phyloP scores from a whole-genome alignment of 495 filamentous ascomycete genomes.

The Evansstolkia leycettana region DNA sequence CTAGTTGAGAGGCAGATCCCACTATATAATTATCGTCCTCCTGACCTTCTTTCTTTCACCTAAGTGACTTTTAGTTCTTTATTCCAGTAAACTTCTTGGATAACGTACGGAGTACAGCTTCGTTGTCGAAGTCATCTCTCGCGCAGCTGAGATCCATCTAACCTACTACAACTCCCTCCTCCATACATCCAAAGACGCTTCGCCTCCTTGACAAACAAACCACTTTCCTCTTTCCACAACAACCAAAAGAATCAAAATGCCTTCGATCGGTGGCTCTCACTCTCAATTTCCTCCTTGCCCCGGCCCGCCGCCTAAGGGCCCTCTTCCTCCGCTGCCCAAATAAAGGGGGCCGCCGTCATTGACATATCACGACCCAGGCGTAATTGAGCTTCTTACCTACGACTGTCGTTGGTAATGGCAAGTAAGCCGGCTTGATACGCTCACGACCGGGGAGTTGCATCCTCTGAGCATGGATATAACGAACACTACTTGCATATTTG shows the following conservation, averaged over 20 bases:
- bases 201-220: conserved; percentile 1
- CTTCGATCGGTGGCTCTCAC: conserved; percentile 54
- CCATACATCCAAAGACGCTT: no score
- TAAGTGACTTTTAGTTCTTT: no score
- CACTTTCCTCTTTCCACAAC: conserved; percentile 3
- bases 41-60: no score
- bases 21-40: no score
- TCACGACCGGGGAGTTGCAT: conserved; percentile 12
- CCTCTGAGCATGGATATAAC: conserved; percentile 1
- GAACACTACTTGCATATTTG: not conserved
- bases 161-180: no score
- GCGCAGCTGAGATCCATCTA: no score
- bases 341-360: conserved; percentile 32
- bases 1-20: no score
- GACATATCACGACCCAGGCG: conserved; percentile 25
- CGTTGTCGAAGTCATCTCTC: no score
- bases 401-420: no score
- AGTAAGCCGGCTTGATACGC: not conserved
- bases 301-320: conserved; percentile 70
- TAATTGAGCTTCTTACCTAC: conserved; percentile 11
- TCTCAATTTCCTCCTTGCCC: conserved; percentile 67
- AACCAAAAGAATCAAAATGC: conserved; percentile 37
- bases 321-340: conserved; percentile 73
- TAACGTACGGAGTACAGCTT: no score
- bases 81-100: no score